phyloP scores from a whole-genome alignment of 805 yeast species.

The Myxozyma melibiosi region DNA sequence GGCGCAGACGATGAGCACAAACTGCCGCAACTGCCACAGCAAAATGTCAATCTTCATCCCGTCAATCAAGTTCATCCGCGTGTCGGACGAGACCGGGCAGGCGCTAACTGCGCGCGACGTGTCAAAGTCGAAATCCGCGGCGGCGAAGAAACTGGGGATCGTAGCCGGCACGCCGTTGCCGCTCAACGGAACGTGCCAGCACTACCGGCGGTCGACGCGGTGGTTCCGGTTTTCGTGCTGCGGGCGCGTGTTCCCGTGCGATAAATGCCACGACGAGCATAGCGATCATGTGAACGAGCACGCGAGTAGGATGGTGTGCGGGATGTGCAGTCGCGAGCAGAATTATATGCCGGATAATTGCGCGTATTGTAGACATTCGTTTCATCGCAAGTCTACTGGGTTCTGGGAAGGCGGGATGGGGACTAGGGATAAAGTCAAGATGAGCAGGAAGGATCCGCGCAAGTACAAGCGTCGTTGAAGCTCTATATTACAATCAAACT shows the following conservation, averaged over 20 bases:
- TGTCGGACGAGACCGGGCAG: conserved; percentile 37
- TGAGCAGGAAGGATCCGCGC: conserved; percentile 49
- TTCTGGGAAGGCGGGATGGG: conserved; percentile 53
- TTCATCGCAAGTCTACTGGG: conserved; percentile 41
- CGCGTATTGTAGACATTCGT: conserved; percentile 44
- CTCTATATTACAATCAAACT: not conserved
- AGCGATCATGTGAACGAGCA: conserved; percentile 44
- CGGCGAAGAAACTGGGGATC: conserved; percentile 41
- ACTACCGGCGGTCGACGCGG: conserved; percentile 46
- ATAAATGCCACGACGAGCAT: conserved; percentile 46
- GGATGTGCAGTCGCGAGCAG: conserved; percentile 48
- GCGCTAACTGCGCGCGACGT: conserved; percentile 7
- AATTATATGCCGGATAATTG: conserved; percentile 42
- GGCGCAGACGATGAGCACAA: conserved; percentile 40
- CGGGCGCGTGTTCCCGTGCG: conserved; percentile 48
- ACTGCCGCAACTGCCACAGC: conserved; percentile 45
- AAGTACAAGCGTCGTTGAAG: conserved; percentile 41
- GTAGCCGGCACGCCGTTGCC: conserved; percentile 47
- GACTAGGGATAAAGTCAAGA: conserved; percentile 44
- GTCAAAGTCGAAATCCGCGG: conserved; percentile 34
- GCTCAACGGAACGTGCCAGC: conserved; percentile 45
- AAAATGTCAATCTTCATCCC: conserved; percentile 42
- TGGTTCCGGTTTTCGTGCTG: conserved; percentile 52
- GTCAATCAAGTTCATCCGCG: conserved; percentile 40
- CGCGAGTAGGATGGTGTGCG: conserved; percentile 48